These are phyloP conservation scores for Pseudogymnoascus sp. DNA, from an alignment of 2,329 filamentous ascomycete genomes.

Conservation along the genomic window DNA sequence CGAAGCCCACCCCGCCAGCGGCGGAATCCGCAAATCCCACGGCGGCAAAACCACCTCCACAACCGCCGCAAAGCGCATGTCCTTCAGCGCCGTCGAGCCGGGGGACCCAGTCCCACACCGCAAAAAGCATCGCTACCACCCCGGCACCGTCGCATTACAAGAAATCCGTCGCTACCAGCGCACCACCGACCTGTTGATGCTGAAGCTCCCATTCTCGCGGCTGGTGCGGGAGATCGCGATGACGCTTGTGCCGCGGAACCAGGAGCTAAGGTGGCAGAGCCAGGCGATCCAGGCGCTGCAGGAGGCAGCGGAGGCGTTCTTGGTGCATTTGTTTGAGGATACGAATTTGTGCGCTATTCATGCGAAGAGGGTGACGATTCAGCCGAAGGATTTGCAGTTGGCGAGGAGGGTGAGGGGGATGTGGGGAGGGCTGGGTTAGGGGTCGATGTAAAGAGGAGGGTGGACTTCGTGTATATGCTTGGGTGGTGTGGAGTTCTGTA, in stretches of 20 bases:
- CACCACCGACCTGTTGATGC: conserved; percentile 77
- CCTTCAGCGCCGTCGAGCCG: conserved; percentile 26
- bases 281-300: conserved; percentile 90
- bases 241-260: conserved; percentile 51
- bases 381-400: conserved; percentile 97
- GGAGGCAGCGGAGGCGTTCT: conserved; percentile 91
- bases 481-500: neutral
- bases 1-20: neutral
- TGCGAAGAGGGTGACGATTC: conserved; percentile 92
- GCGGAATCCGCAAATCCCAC: neutral
- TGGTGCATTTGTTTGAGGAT: conserved; percentile 94
- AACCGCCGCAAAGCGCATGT: neutral
- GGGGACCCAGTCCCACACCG: conserved; percentile 63
- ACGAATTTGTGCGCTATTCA: conserved; percentile 95
- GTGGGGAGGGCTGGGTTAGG: conserved; percentile 62
- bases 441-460: neutral
- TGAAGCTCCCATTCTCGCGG: conserved; percentile 72
- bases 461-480: neutral
- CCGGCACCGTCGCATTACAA: conserved; percentile 78
- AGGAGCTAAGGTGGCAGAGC: conserved; percentile 87
- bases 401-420: conserved; percentile 71
- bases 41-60: neutral
- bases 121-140: conserved; percentile 59
- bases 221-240: conserved; percentile 72
- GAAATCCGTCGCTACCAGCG: conserved; percentile 90